A percentile compares a stretch with the other conserved stretches of the same genome.
phyloP scores from a whole-genome alignment of 176 grass and related monocot genomes.

The Saccharum spontaneum region DNA sequence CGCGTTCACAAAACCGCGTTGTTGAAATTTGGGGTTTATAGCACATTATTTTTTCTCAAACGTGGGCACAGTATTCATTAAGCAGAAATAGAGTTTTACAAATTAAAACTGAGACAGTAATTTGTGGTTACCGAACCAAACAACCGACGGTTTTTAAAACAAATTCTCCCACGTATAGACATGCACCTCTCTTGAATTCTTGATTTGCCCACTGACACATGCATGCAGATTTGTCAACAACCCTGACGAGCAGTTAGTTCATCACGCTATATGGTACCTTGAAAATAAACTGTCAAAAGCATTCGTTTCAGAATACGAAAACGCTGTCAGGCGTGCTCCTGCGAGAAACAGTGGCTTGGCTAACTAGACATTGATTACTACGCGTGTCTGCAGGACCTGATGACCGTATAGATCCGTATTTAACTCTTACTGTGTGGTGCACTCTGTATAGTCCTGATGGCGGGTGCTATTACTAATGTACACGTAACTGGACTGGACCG shows the following conservation, averaged over 20 bases:
- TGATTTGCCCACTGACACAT: not conserved
- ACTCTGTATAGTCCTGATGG: no score
- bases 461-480: not conserved
- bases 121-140: no score
- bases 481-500: conserved; percentile 31
- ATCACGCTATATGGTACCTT: not conserved
- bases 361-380: not conserved
- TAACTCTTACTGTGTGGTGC: conserved; percentile 2
- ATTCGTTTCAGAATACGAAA: not conserved
- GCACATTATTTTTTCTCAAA: not conserved
- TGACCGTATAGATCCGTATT: not conserved
- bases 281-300: not conserved
- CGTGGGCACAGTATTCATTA: no score
- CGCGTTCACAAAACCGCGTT: conserved; percentile 17
- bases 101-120: no score
- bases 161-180: not conserved
- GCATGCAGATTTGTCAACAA: not conserved
- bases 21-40: not conserved
- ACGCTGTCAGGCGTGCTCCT: not conserved
- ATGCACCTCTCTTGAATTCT: not conserved
- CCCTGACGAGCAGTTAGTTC: not conserved
- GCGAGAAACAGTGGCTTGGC: not conserved
- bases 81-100: no score
- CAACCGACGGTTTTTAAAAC: not conserved
- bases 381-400: not conserved